phyloP scores from a whole-genome alignment of 805 yeast genomes.

The Spathaspora arborariae region DNA sequence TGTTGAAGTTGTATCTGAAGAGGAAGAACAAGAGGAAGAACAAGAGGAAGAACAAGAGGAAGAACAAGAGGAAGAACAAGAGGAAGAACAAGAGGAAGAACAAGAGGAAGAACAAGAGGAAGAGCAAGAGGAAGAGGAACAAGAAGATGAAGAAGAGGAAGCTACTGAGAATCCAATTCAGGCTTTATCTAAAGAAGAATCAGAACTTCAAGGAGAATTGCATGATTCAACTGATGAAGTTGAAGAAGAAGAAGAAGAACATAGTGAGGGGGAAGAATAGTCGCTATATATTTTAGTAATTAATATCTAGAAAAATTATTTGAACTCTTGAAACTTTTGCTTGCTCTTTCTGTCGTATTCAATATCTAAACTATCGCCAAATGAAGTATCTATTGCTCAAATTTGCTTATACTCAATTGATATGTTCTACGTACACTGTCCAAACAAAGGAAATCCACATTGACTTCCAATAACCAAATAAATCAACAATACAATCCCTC shows the following conservation, averaged over 20 bases:
- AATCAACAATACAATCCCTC: constrained; percentile 23
- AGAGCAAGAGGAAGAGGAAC: constrained; percentile 7
- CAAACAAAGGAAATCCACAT: constrained; percentile 53
- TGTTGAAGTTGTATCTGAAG: too few species aligned
- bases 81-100: constrained; percentile 10
- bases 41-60: constrained; percentile 10
- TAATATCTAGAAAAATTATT: too few species aligned
- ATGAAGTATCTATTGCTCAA: too few species aligned
- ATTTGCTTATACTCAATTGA: too few species aligned
- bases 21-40: constrained; percentile 8
- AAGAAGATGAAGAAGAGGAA: constrained; percentile 11
- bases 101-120: constrained; percentile 11
- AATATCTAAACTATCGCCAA: too few species aligned
- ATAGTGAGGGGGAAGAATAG: constrained; percentile 10
- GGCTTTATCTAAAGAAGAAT: constrained; percentile 26
- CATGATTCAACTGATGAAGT: constrained; percentile 5
- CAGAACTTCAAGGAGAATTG: constrained; percentile 28
- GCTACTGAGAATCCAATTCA: constrained; percentile 31
- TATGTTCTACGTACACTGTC: constrained; percentile 25
- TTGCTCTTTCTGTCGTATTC: too few species aligned
- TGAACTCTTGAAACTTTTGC: too few species aligned
- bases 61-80: constrained; percentile 9
- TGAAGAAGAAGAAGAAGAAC: constrained; percentile 15
- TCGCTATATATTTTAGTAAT: too few species aligned
- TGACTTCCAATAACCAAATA: constrained; percentile 48